Evolutionary conservation across 2,329 filamentous ascomycete species (phyloP), one percentile per base, ranked within the genome.

Genomic region (Aureobasidium pullulans): DNA sequence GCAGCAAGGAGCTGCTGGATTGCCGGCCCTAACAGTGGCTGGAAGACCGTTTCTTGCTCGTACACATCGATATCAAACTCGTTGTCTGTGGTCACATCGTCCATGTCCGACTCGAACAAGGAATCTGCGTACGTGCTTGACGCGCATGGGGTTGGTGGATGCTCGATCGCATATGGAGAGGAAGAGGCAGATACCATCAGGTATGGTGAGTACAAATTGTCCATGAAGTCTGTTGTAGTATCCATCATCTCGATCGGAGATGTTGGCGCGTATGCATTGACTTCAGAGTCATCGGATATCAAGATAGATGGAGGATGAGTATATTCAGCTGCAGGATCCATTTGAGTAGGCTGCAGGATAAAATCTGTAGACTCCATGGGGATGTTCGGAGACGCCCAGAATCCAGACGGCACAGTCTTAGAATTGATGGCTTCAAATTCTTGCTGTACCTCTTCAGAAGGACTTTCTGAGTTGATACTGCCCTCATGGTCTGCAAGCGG

Each of bases 21-120:
- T n/a, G 36, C 16, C 8, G 11, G 34, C 7, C 34, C 8, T 13
- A 58, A 15, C 8, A 58, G 54, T 16, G 54, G 44, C 8, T 49
- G 43, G 7, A 58, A 58, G 10, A 49, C 11, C 7, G 36, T 40
- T 2, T 58, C 23, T 7, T 6, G 6, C 5, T 48, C 37, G 36
- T 28, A 11, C 8, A 15, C 8, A 7, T 42, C 44, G 29, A 28
- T 23, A 4, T 58, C 54, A 19, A 39, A 39, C 1, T 47, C 53
- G 6, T 13, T 43, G 11, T 58, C 44, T 6, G 43, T 49, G 6
- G 6, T 40, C 15, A 36, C 1, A 15, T 57, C 54, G 11, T 57
- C 54, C n/a, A 28, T n/a, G 7, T 58, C 54, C 3, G 54, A 49
- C 34, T 49, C 54, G 29, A 58, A 48, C 31, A 58, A 16, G 8